Evolutionary conservation across 2,329 filamentous ascomycete species (phyloP).

Genomic region (Aspergillus costaricaensis): DNA sequence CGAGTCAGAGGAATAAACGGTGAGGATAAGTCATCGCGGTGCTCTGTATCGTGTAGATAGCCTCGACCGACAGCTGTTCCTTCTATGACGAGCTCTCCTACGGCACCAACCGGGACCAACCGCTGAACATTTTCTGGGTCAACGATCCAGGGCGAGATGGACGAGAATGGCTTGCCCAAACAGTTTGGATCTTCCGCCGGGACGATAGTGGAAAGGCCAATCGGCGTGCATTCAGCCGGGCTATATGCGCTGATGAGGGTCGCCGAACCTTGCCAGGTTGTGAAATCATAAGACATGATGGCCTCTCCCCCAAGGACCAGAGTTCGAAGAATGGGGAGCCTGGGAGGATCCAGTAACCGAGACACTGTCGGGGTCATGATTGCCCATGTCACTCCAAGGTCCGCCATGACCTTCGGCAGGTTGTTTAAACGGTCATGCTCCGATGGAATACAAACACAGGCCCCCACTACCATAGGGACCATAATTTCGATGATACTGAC

Average conservation of each 20-base stretch:
- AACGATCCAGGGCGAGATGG: slow-evolving; percentile 7
- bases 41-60: slow-evolving; percentile 23
- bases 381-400: slow-evolving; percentile 5
- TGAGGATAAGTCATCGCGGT: no score
- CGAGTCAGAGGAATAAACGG: no score
- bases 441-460: slow-evolving; percentile 56
- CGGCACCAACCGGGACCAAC: slow-evolving; percentile 13
- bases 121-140: slow-evolving; percentile 9
- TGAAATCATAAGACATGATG: neutral
- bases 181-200: neutral
- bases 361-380: neutral
- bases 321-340: neutral
- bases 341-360: neutral
- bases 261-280: slow-evolving; percentile 5
- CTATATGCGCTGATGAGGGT: slow-evolving; percentile 14
- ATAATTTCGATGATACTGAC: slow-evolving; percentile 52
- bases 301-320: neutral
- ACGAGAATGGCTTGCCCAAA: neutral
- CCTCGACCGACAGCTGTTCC: slow-evolving; percentile 21
- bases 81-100: slow-evolving; percentile 15
- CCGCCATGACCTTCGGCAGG: slow-evolving; percentile 46
- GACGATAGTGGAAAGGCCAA: slow-evolving; percentile 12
- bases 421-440: slow-evolving; percentile 45
- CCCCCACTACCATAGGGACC: slow-evolving; percentile 53
- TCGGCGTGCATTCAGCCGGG: slow-evolving; percentile 2